phyloP scores from a whole-genome alignment of 495 filamentous ascomycete genomes.

The Acidiella bohemica region DNA sequence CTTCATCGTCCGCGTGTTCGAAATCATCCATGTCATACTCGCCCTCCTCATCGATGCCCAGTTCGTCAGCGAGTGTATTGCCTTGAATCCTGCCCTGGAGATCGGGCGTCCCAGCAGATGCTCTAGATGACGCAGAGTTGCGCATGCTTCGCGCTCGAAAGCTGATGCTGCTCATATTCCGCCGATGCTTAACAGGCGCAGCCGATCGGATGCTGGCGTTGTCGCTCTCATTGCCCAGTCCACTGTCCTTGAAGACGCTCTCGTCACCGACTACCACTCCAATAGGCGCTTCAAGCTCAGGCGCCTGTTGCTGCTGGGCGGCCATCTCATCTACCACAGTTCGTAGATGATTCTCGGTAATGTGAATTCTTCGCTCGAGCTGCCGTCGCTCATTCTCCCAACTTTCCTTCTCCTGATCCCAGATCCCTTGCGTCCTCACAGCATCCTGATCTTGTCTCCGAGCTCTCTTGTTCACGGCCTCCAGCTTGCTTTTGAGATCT shows the following conservation, averaged over 20 bases:
- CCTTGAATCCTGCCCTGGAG: conserved; percentile 49
- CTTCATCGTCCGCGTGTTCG: conserved; percentile 29
- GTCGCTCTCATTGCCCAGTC: conserved; percentile 48
- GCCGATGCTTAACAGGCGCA: conserved; percentile 52
- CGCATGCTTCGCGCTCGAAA: conserved; percentile 42
- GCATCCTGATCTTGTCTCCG: conserved; percentile 73
- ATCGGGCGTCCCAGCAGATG: conserved; percentile 26
- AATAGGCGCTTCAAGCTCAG: conserved; percentile 26
- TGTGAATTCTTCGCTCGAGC: conserved; percentile 69
- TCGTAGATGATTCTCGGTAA: conserved; percentile 76
- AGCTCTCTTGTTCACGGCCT: conserved; percentile 62
- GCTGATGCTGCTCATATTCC: conserved; percentile 43
- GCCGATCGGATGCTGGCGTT: conserved; percentile 57
- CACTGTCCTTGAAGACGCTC: conserved; percentile 35
- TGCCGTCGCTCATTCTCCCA: conserved; percentile 73
- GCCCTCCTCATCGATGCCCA: conserved; percentile 69
- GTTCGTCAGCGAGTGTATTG: conserved; percentile 75
- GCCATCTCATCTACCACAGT: conserved; percentile 72
- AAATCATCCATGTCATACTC: conserved; percentile 37
- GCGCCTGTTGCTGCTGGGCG: conserved; percentile 53
- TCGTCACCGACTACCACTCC: conserved; percentile 38
- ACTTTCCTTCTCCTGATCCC: conserved; percentile 65
- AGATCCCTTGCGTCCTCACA: conserved; percentile 57
- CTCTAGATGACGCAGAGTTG: conserved; percentile 12
- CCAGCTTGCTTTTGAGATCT: conserved; percentile 68